Evolutionary conservation across 2,329 filamentous ascomycete genomes (phyloP).

Genomic region (Xylaria digitata): DNA sequence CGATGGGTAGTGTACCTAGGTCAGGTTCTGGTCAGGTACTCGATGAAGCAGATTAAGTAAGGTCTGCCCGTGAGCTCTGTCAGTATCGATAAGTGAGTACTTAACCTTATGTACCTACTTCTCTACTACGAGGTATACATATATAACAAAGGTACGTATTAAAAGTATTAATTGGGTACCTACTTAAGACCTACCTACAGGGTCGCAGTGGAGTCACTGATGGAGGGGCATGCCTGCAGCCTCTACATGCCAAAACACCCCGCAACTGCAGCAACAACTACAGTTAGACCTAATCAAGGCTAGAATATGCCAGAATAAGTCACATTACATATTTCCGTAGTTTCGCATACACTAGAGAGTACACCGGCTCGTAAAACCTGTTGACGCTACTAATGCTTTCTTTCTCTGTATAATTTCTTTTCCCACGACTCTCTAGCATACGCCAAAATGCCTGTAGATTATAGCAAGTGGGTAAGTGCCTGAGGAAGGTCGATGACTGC

Average conservation of each 20-base stretch:
- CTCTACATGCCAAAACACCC: not conserved
- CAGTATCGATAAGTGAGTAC: too few species aligned
- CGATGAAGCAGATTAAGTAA: too few species aligned
- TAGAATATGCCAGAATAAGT: slow-evolving; percentile 30
- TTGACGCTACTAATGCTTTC: not conserved
- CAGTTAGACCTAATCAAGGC: not conserved
- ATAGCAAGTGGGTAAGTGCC: slow-evolving; percentile 74
- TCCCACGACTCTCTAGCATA: not conserved
- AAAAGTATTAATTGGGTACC: too few species aligned
- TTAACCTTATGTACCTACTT: too few species aligned
- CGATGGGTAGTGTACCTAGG: too few species aligned
- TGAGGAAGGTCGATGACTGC: not conserved
- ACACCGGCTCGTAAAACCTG: not conserved
- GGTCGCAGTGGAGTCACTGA: not conserved
- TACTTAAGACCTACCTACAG: too few species aligned
- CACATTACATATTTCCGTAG: slow-evolving; percentile 1
- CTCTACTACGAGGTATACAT: too few species aligned
- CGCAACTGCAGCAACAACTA: not conserved
- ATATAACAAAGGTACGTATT: too few species aligned
- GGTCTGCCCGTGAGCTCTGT: too few species aligned
- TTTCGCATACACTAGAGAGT: not conserved
- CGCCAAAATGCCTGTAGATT: slow-evolving; percentile 63
- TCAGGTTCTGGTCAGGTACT: too few species aligned
- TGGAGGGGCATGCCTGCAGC: not conserved
- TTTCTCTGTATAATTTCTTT: not conserved